phyloP scores from a whole-genome alignment of 805 yeast species.

The Priceomyces haplophilus region DNA sequence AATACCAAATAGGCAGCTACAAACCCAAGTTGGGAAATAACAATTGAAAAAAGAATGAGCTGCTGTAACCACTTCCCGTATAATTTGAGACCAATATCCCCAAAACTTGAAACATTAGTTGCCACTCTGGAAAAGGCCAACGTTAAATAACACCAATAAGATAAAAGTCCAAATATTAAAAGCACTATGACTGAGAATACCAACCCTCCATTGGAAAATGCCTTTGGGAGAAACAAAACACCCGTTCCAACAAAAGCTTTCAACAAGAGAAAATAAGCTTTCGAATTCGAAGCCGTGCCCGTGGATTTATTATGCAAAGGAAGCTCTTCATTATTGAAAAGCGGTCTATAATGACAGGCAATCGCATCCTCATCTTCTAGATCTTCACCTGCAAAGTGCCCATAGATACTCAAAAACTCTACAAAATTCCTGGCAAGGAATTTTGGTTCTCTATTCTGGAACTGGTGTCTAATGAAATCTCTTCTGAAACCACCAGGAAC shows the following conservation, averaged over 20 bases:
- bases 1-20: slow-evolving; percentile 79
- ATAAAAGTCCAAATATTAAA: slow-evolving; percentile 60
- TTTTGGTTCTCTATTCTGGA: slow-evolving; percentile 33
- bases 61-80: slow-evolving; percentile 67
- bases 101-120: slow-evolving; percentile 69
- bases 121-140: slow-evolving; percentile 56
- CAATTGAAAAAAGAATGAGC: slow-evolving; percentile 60
- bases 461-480: slow-evolving; percentile 52
- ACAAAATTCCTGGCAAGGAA: slow-evolving; percentile 68
- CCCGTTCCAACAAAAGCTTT: slow-evolving; percentile 82
- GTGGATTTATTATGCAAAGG: slow-evolving; percentile 26
- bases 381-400: slow-evolving; percentile 84
- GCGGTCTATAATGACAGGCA: slow-evolving; percentile 45
- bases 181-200: slow-evolving; percentile 53
- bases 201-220: slow-evolving; percentile 71
- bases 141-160: slow-evolving; percentile 76
- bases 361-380: slow-evolving; percentile 64
- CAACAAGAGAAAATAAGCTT: slow-evolving; percentile 67
- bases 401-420: slow-evolving; percentile 74
- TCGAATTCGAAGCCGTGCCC: slow-evolving; percentile 70
- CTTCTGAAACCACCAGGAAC: slow-evolving; percentile 85
- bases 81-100: slow-evolving; percentile 64
- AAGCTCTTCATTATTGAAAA: slow-evolving; percentile 10
- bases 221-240: slow-evolving; percentile 65
- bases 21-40: slow-evolving; percentile 74